Evolutionary conservation across 176 grass and related monocot species (phyloP).

Genomic region (Cymbopogon citratus): DNA sequence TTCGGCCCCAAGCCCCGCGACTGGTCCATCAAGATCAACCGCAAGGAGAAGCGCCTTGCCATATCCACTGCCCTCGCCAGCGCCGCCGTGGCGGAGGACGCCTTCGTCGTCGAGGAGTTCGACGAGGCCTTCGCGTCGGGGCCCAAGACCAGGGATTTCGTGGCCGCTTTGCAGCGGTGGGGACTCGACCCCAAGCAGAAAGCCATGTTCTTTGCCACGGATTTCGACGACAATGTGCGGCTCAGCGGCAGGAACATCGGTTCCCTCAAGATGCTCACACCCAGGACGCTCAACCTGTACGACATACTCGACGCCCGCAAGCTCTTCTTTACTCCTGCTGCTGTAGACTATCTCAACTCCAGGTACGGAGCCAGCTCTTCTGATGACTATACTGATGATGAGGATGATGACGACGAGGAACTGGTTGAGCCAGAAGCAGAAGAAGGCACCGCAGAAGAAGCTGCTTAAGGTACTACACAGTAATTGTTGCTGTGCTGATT

Average conservation of each 20-base stretch:
- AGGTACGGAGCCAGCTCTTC: conserved; percentile 50
- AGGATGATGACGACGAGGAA: conserved; percentile 36
- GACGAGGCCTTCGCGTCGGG: conserved; percentile 49
- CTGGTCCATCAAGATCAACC: conserved; percentile 99
- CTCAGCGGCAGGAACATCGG: conserved; percentile 91
- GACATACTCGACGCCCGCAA: conserved; percentile 79
- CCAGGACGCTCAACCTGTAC: conserved; percentile 88
- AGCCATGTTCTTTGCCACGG: conserved; percentile 68
- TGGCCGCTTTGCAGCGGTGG: conserved; percentile 77
- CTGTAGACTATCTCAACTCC: conserved; percentile 82
- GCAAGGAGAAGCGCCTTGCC: conserved; percentile 96
- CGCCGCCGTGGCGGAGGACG: conserved; percentile 63
- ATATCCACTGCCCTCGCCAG: conserved; percentile 85
- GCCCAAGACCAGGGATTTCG: conserved; percentile 70
- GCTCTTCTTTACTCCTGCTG: conserved; percentile 65
- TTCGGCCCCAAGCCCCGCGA: conserved; percentile 96
- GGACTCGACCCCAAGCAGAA: conserved; percentile 86
- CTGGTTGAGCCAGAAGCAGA: conserved; percentile 6
- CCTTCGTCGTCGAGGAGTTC: conserved; percentile 88
- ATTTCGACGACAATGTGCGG: conserved; percentile 62
- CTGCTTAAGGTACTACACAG: conserved; percentile 36
- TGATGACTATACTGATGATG: conserved; percentile 31
- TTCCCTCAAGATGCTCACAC: conserved; percentile 88
- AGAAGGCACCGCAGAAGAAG: conserved; percentile 14
- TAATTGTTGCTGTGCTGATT: conserved; percentile 1